Percentiles rank a stretch among this genome's conserved stretches.
Evolutionary conservation across 148 eudicot genomes (phyloP).

Genomic region (Dysphania ambrosioides): DNA sequence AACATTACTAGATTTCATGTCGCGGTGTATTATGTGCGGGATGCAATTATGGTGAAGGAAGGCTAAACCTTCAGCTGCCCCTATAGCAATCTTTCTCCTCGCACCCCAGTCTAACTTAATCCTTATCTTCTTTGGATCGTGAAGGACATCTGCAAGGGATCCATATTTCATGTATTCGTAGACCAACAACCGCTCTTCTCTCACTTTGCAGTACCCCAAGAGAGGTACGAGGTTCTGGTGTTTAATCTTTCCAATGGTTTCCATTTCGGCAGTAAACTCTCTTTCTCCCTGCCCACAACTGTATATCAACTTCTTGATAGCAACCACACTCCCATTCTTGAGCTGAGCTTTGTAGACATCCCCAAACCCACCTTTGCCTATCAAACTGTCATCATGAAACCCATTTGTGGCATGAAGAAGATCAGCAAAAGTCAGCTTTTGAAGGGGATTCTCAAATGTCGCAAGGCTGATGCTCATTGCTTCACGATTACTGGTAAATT

Average conservation of each 20-base stretch:
- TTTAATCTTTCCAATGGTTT: constrained; percentile 85
- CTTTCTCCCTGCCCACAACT: constrained; percentile 86
- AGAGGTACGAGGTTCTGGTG: constrained; percentile 80
- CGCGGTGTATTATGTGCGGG: constrained; percentile 83
- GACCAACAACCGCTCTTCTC: constrained; percentile 76
- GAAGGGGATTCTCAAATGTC: constrained; percentile 69
- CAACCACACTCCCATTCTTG: constrained; percentile 76
- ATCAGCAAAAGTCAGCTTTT: constrained; percentile 74
- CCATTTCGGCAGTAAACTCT: constrained; percentile 92
- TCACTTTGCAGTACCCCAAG: constrained; percentile 85
- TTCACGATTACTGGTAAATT: constrained; percentile 52
- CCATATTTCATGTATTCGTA: constrained; percentile 92
- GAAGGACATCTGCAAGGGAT: constrained; percentile 79
- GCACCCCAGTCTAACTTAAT: constrained; percentile 66
- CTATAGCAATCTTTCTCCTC: constrained; percentile 75
- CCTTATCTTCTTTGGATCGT: constrained; percentile 48
- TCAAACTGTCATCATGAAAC: constrained; percentile 57
- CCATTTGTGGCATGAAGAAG: constrained; percentile 86
- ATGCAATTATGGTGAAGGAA: constrained; percentile 81
- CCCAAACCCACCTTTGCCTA: constrained; percentile 92
- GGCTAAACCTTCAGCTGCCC: constrained; percentile 78
- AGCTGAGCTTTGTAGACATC: constrained; percentile 83
- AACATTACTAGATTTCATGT: constrained; percentile 93
- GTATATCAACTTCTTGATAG: constrained; percentile 80
- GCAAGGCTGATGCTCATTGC: constrained; percentile 85